phyloP scores from a whole-genome alignment of 805 yeast species.

The Blastobotrys attinorum region DNA sequence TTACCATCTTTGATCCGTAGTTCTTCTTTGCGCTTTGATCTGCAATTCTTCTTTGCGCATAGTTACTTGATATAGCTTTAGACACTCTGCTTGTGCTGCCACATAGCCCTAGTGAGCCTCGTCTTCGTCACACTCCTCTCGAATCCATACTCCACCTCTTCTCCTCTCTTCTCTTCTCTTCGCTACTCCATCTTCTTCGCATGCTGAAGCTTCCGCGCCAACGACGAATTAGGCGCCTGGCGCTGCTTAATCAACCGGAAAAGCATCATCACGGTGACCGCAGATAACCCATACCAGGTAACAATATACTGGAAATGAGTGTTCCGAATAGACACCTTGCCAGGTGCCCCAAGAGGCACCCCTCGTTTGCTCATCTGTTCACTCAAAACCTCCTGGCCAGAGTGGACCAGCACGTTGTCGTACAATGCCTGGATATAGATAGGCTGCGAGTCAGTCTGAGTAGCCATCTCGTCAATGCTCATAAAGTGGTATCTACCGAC shows the following conservation, averaged over 20 bases:
- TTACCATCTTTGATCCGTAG: too few relatives aligned
- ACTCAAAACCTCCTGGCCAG: conserved; percentile 29
- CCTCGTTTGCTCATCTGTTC: conserved; percentile 67
- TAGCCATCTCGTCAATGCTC: conserved; percentile 76
- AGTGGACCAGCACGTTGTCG: conserved; percentile 34
- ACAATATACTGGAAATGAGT: conserved; percentile 87
- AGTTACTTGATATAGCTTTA: too few relatives aligned
- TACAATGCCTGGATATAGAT: conserved; percentile 68
- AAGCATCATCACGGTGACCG: conserved; percentile 65
- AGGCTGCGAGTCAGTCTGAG: conserved; percentile 56
- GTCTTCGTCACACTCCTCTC: too few relatives aligned
- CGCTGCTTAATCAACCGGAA: conserved; percentile 42
- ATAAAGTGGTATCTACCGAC: conserved; percentile 68
- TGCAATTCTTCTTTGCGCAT: too few relatives aligned
- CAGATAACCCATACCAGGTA: conserved; percentile 89
- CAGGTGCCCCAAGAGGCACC: conserved; percentile 79
- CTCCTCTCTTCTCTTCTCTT: too few relatives aligned
- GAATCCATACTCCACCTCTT: too few relatives aligned
- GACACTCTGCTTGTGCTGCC: too few relatives aligned
- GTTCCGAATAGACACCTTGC: conserved; percentile 76
- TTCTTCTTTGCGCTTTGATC: too few relatives aligned
- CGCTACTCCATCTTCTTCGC: conserved; percentile 17
- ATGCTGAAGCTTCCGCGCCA: conserved; percentile 21
- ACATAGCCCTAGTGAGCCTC: too few relatives aligned
- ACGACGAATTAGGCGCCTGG: conserved; percentile 9